These are phyloP conservation scores for Plasmodium malariae DNA, from an alignment of 169 alveolate genomes.

Conservation along the genomic window DNA sequence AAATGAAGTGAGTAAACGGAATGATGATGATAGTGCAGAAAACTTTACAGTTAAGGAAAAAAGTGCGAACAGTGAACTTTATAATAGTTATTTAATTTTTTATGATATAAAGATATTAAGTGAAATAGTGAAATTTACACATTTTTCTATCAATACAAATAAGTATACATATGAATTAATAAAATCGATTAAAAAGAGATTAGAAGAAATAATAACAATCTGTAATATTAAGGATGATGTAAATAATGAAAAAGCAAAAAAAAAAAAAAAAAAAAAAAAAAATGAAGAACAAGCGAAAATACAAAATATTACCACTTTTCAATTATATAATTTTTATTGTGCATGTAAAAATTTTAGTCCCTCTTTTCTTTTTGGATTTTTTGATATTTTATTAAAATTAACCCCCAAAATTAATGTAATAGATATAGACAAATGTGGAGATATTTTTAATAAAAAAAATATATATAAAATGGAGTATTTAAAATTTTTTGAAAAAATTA, in stretches of 20 bases:
- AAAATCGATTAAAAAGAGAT: constrained; percentile 36
- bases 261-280: neutral
- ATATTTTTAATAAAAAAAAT: constrained; percentile 38
- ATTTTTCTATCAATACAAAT: constrained; percentile 50
- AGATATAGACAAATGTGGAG: constrained; percentile 21
- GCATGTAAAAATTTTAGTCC: constrained; percentile 64
- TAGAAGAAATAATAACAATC: constrained; percentile 36
- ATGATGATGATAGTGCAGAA: neutral
- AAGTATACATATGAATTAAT: constrained; percentile 45
- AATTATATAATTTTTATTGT: constrained; percentile 55
- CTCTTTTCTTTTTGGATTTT: constrained; percentile 37
- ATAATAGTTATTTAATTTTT: constrained; percentile 34
- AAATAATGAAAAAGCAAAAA: neutral
- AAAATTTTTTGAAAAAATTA: constrained; percentile 16
- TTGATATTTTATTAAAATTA: constrained; percentile 26
- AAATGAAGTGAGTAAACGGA: neutral
- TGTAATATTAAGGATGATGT: neutral
- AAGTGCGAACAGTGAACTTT: neutral
- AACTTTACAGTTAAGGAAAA: too few species aligned
- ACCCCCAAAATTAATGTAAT: constrained; percentile 39
- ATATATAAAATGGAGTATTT: constrained; percentile 14
- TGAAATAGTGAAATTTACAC: constrained; percentile 38
- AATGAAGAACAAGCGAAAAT: neutral
- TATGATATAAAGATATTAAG: constrained; percentile 46
- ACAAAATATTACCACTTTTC: constrained; percentile 31